Conservation (phyloP, 768 basidiomycete genomes). For the Mycena chlorophos region DNA sequence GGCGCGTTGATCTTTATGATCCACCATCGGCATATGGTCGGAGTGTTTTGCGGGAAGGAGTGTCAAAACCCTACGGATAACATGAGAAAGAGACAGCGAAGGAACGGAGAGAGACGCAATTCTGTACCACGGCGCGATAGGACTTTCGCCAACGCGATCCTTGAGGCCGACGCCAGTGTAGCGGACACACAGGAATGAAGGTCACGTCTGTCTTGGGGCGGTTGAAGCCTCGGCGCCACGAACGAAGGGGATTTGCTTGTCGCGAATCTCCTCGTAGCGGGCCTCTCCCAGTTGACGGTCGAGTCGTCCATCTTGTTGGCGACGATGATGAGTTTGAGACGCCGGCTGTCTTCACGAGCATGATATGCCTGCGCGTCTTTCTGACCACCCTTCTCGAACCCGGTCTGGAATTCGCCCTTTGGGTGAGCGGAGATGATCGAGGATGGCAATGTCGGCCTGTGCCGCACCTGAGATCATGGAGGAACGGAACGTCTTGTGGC, state of each 20-base stretch:
- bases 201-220: constrained; percentile 90
- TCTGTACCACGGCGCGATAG: constrained; percentile 82
- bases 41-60: constrained; percentile 82
- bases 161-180: constrained; percentile 93
- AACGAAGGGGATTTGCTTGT: constrained; percentile 88
- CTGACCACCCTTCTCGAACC: constrained; percentile 97
- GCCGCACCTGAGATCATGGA: constrained; percentile 98
- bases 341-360: constrained; percentile 98
- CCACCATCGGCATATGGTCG: constrained; percentile 87
- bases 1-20: constrained; percentile 89
- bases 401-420: constrained; percentile 99
- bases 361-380: constrained; percentile 96
- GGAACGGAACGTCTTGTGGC: constrained; percentile 98
- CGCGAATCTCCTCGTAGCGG: constrained; percentile 89
- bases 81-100: constrained; percentile 16
- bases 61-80: constrained; percentile 15
- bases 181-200: constrained; percentile 91
- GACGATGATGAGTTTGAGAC: constrained; percentile 85
- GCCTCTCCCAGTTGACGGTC: constrained; percentile 88
- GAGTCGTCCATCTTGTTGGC: constrained; percentile 99
- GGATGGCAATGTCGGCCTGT: constrained; percentile 95
- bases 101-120: too few relatives aligned
- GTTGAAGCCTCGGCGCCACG: constrained; percentile 88
- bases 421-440: constrained; percentile 96
- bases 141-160: constrained; percentile 69